Base-by-base conservation (phyloP, 352 stramenopile species). In the Phytophthora vignae region DNA sequence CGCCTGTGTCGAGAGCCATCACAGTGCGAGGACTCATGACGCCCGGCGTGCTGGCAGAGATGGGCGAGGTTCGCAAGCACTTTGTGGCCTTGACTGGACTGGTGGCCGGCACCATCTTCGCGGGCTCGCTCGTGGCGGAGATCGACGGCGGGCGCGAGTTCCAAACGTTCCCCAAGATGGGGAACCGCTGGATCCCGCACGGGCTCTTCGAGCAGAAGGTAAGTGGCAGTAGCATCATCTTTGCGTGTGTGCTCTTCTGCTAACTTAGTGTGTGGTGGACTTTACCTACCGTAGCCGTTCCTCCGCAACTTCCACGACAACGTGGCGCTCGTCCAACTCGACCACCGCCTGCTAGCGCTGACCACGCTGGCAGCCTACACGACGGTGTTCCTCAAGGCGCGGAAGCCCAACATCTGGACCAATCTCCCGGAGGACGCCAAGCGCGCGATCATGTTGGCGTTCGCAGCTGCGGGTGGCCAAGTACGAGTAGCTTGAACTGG, bases 61-160 rank as follows among this genome's bases (percentile, higher is more conserved):
- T 92, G 53, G 81, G 81, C 0, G 67, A 81, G 42, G 27, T 93
- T 31, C 82, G 83, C 29, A 80, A 84, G 38, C 84, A 88, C 42
- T 77, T 91, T 22, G 50, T 89, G 58, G 73, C 59, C 4, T 53
- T 77, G 46, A 91, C 86, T 0, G 72, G 64, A 0, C 42, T 93
- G 15, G 81, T 81, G 4, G 62, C 80, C 2, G 67, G 71, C 6
- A 85, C 85, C 1, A 73, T 79, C 0, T 62, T 82, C 9, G 82
- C 78, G 1, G 83, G 85, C 0, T 83, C 83, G 2, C 52, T 87
- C 0, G 97, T 99, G 2, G 97, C 97, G 1, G 96, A 97, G 42
- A 99, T 99, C 72, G 97, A 99, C 77, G 97, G 95, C 0, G 98
- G 98, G n/a, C 87, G 89, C 15, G 96, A 96, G n/a, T 99, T 98